These are phyloP conservation scores for Cerioporus squamosus DNA, from an alignment of 1,284 basidiomycete genomes.

Conservation along the genomic window DNA sequence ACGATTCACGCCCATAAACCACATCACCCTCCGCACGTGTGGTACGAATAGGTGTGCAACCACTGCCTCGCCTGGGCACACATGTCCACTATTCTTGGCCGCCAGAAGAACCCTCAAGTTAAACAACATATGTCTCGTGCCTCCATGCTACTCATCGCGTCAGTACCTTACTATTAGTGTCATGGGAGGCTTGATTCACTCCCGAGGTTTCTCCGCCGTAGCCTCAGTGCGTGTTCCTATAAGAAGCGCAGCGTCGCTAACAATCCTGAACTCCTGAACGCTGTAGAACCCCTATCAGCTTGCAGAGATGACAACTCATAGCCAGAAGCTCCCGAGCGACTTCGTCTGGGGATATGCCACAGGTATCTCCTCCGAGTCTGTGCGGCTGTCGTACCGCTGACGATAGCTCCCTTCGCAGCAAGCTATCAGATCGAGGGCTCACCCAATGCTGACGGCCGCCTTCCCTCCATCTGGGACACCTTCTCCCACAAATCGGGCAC, in stretches of 20 bases:
- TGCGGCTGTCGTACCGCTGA: not conserved
- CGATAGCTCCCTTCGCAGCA: constrained; percentile 17
- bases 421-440: constrained; percentile 70
- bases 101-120: too few relatives aligned
- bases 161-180: too few relatives aligned
- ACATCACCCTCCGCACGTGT: too few relatives aligned
- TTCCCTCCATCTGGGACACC: constrained; percentile 75
- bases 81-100: too few relatives aligned
- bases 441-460: constrained; percentile 54
- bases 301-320: constrained; percentile 14
- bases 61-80: too few relatives aligned
- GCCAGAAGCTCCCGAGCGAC: constrained; percentile 30
- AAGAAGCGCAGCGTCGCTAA: too few relatives aligned
- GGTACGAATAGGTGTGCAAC: too few relatives aligned
- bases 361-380: constrained; percentile 13
- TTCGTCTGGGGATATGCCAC: constrained; percentile 37
- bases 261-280: not conserved
- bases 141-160: too few relatives aligned
- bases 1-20: too few relatives aligned
- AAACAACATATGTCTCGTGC: not conserved
- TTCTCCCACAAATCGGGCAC: constrained; percentile 70
- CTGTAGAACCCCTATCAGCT: not conserved
- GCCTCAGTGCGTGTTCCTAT: too few relatives aligned
- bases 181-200: not conserved
- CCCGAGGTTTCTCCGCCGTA: constrained; percentile 18